Evolutionary conservation across 495 filamentous ascomycete species (phyloP).

Genomic region (Thermochaetoides thermophila): DNA sequence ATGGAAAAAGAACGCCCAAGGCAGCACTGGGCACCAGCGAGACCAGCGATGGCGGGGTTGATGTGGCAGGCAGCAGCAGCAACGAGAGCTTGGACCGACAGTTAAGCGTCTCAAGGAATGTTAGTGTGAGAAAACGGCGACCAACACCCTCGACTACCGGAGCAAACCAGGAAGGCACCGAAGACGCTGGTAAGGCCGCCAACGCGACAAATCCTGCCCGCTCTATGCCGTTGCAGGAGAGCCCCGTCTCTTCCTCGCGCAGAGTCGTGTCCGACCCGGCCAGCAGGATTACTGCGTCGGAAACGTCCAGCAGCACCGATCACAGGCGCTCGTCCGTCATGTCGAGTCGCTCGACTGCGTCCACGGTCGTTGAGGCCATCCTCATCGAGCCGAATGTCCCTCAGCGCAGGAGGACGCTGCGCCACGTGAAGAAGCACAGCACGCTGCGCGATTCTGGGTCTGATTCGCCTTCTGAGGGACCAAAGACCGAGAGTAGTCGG

Average conservation of each 20-base stretch:
- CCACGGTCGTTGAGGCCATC: conserved; percentile 56
- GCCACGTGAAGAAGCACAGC: conserved; percentile 51
- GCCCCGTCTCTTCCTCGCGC: conserved; percentile 24
- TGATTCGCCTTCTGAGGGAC: conserved; percentile 44
- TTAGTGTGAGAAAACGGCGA: conserved; percentile 37
- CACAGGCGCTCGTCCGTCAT: conserved; percentile 43
- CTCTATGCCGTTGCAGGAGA: conserved; percentile 33
- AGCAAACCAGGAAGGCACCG: conserved; percentile 23
- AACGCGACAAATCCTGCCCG: conserved; percentile 35
- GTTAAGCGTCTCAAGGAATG: conserved; percentile 40
- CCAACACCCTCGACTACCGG: conserved; percentile 17
- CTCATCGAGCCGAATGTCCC: conserved; percentile 45
- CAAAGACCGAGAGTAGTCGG: too few species aligned
- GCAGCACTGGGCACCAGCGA: conserved; percentile 26
- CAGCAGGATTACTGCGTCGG: conserved; percentile 25
- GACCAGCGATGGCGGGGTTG: conserved; percentile 36
- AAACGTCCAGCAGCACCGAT: conserved; percentile 30
- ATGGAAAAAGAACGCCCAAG: conserved; percentile 22
- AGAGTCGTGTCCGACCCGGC: conserved; percentile 11
- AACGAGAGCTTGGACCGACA: conserved; percentile 41
- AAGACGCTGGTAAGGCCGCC: too few species aligned
- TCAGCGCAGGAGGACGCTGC: conserved; percentile 41
- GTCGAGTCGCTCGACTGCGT: conserved; percentile 44
- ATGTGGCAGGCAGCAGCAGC: conserved; percentile 8
- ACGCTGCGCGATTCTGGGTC: conserved; percentile 36